These are phyloP conservation scores for Hypoxylon sp. DNA, from an alignment of 2,329 filamentous ascomycete species.

Conservation along the genomic window DNA sequence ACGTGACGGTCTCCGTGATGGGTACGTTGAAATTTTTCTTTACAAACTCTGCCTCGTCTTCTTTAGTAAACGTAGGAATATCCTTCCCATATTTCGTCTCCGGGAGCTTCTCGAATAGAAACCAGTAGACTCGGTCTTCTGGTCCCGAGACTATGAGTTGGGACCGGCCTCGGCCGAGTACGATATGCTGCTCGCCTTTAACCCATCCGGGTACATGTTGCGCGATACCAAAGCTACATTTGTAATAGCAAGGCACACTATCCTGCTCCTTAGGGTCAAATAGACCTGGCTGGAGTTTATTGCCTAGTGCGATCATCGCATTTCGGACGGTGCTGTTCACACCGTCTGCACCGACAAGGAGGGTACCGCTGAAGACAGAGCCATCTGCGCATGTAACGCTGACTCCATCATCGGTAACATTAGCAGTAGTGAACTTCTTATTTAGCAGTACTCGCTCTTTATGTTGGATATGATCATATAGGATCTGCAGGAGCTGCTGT, in stretches of 20 bases:
- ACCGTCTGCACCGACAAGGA: slow-evolving; percentile 60
- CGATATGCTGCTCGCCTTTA: slow-evolving; percentile 39
- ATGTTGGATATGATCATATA: slow-evolving; percentile 55
- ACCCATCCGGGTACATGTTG: slow-evolving; percentile 47
- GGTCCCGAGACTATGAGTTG: slow-evolving; percentile 53
- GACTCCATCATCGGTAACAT: slow-evolving; percentile 50
- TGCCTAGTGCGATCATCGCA: slow-evolving; percentile 51
- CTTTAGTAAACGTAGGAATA: slow-evolving; percentile 54
- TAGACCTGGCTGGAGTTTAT: not conserved
- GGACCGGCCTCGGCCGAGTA: slow-evolving; percentile 46
- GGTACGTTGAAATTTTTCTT: slow-evolving; percentile 45
- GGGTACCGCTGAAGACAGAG: slow-evolving; percentile 50
- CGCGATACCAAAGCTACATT: slow-evolving; percentile 59
- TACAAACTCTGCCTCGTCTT: slow-evolving; percentile 53
- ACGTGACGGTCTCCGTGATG: slow-evolving; percentile 48
- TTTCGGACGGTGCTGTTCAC: slow-evolving; percentile 57
- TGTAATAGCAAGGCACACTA: slow-evolving; percentile 45
- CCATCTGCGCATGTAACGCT: slow-evolving; percentile 54
- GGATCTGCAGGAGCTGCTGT: slow-evolving; percentile 53
- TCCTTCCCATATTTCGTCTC: slow-evolving; percentile 52
- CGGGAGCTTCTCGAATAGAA: slow-evolving; percentile 53
- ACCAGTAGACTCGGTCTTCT: slow-evolving; percentile 55
- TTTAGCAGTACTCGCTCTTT: slow-evolving; percentile 54
- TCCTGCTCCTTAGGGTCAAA: slow-evolving; percentile 1
- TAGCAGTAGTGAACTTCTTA: slow-evolving; percentile 46